Percentiles rank a stretch among this genome's conserved stretches.
phyloP scores from a whole-genome alignment of 202 grass and related monocot genomes.

The Elaeis oleifera region DNA sequence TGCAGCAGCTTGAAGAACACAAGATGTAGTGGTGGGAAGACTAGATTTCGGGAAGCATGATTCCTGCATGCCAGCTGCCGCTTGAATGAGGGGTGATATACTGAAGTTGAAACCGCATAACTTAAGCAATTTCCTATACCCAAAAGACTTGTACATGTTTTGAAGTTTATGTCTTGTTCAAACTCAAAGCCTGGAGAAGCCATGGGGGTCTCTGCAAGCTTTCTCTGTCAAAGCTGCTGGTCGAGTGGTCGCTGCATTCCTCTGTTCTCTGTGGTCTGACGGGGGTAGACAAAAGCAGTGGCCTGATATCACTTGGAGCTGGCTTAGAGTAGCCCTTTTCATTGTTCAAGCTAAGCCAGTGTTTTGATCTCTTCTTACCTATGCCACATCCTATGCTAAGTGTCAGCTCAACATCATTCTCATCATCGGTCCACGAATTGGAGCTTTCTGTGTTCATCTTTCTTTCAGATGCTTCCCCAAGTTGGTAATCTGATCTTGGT shows the following conservation, averaged over 20 bases:
- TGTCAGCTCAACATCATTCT: slow-evolving; percentile 50
- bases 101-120: no score
- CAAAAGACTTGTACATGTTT: no score
- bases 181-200: background rate
- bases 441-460: slow-evolving; percentile 22
- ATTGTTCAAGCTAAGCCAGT: slow-evolving; percentile 29
- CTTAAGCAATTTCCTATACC: no score
- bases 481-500: slow-evolving; percentile 6
- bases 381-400: slow-evolving; percentile 39
- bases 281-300: slow-evolving; percentile 5
- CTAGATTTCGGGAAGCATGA: no score
- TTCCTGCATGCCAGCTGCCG: no score
- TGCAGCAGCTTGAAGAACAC: no score
- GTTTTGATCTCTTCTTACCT: slow-evolving; percentile 27
- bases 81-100: no score
- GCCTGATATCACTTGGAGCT: slow-evolving; percentile 11
- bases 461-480: background rate
- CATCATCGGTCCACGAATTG: slow-evolving; percentile 23
- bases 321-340: slow-evolving; percentile 29
- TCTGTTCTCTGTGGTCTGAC: slow-evolving; percentile 20
- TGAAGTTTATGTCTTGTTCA: slow-evolving; percentile 4
- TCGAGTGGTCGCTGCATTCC: slow-evolving; percentile 14
- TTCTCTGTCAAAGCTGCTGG: slow-evolving; percentile 1
- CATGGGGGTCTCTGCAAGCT: slow-evolving; percentile 11
- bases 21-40: no score